A percentile compares a stretch with the other conserved stretches of the same genome.
phyloP scores from a whole-genome alignment of 2,329 filamentous ascomycete genomes.

The Beauveria sp. region DNA sequence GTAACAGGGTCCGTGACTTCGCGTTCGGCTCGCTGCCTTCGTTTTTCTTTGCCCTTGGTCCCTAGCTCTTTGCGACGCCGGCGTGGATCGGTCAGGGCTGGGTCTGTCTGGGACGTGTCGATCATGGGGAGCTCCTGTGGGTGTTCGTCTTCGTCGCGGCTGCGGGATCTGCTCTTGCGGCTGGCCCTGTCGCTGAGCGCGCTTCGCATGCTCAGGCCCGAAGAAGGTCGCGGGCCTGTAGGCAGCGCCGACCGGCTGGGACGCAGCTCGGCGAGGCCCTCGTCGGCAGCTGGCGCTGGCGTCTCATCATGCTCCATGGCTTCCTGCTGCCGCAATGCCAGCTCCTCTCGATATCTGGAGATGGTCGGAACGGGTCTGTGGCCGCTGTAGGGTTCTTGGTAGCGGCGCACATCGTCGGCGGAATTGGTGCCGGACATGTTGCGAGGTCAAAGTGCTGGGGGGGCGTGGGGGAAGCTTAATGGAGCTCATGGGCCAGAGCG shows the following conservation, averaged over 20 bases:
- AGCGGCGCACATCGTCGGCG: slow-evolving; percentile 29
- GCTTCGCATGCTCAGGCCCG: slow-evolving; percentile 14
- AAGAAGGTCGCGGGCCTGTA: slow-evolving; percentile 24
- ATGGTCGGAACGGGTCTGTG: slow-evolving; percentile 41
- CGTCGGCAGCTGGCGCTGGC: slow-evolving; percentile 10
- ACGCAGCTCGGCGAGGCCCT: slow-evolving; percentile 22
- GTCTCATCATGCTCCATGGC: slow-evolving; percentile 25
- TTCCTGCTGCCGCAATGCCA: slow-evolving; percentile 34
- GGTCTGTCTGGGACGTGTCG: slow-evolving; percentile 30
- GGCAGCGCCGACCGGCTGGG: slow-evolving; percentile 11
- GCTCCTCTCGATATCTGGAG: slow-evolving; percentile 39
- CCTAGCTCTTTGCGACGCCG: slow-evolving; percentile 39
- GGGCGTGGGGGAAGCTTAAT: slow-evolving; percentile 2
- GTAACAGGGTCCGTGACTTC: slow-evolving; percentile 68
- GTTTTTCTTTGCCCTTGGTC: slow-evolving; percentile 28
- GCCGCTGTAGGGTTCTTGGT: slow-evolving; percentile 34
- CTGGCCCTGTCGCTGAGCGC: slow-evolving; percentile 6
- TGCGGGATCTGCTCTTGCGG: slow-evolving; percentile 11
- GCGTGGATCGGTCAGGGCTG: slow-evolving; percentile 33
- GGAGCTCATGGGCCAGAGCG: slow-evolving; percentile 7
- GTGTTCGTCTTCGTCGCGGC: slow-evolving; percentile 15
- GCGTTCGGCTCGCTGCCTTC: slow-evolving; percentile 39
- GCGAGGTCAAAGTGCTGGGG: neutral
- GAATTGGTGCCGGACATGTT: slow-evolving; percentile 30
- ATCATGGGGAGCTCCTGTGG: slow-evolving; percentile 16